Conservation (phyloP, 805 yeast genomes). For the Zygosaccharomyces lentus region DNA sequence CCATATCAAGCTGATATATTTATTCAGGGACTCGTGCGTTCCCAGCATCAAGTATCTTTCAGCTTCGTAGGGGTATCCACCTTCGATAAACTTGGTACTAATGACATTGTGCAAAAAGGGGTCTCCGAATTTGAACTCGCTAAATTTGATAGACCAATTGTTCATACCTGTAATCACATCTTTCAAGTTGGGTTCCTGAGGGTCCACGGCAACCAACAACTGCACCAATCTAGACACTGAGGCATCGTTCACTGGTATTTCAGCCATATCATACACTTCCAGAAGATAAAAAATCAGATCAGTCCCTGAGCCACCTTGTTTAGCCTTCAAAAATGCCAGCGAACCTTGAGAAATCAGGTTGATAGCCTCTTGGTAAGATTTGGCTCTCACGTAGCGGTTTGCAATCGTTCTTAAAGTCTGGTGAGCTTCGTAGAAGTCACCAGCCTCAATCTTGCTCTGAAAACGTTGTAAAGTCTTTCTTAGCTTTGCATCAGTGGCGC, state of each 20-base stretch:
- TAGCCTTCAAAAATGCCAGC: slow-evolving; percentile 57
- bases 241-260: slow-evolving; percentile 39
- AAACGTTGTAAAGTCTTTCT: slow-evolving; percentile 61
- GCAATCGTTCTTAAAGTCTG: slow-evolving; percentile 89
- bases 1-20: slow-evolving; percentile 43
- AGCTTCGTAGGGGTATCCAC: slow-evolving; percentile 55
- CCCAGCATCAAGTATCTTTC: slow-evolving; percentile 71
- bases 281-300: slow-evolving; percentile 70
- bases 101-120: slow-evolving; percentile 67
- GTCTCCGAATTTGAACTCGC: slow-evolving; percentile 62
- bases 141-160: slow-evolving; percentile 57
- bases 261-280: slow-evolving; percentile 59
- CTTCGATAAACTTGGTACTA: slow-evolving; percentile 58
- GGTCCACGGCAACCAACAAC: slow-evolving; percentile 41
- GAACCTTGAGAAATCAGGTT: slow-evolving; percentile 73
- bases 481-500: slow-evolving; percentile 38
- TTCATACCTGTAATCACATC: slow-evolving; percentile 63
- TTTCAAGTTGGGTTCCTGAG: slow-evolving; percentile 56
- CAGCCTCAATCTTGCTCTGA: slow-evolving; percentile 60
- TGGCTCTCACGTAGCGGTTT: slow-evolving; percentile 70
- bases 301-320: slow-evolving; percentile 75
- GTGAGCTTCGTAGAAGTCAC: slow-evolving; percentile 91
- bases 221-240: slow-evolving; percentile 47
- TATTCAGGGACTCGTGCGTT: slow-evolving; percentile 49
- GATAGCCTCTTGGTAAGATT: slow-evolving; percentile 64